Evolutionary conservation across 768 basidiomycete species (phyloP).

Genomic region (Leccinum truebloodii): DNA sequence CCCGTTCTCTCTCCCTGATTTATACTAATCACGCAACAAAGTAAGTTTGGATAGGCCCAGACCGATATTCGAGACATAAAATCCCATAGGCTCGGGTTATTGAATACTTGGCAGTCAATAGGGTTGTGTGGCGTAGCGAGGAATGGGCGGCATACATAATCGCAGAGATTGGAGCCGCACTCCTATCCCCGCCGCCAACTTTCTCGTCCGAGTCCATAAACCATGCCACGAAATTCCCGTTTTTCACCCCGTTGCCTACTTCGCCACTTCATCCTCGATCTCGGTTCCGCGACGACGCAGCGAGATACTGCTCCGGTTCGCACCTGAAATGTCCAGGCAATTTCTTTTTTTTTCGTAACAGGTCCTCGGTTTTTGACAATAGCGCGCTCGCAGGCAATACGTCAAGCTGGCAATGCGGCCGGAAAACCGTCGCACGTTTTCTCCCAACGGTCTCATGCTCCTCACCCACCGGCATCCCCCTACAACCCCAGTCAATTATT

Average conservation of each 20-base stretch:
- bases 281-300: neutral
- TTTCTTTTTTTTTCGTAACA: neutral
- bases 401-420: neutral
- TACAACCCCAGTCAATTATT: neutral
- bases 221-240: slow-evolving; percentile 1
- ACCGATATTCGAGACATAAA: too few species aligned
- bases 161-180: neutral
- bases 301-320: neutral
- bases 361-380: neutral
- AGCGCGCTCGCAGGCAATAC: neutral
- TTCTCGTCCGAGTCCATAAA: slow-evolving; percentile 1
- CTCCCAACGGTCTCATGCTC: neutral
- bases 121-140: slow-evolving; percentile 26
- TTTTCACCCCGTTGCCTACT: neutral
- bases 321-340: neutral
- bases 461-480: neutral
- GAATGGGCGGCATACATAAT: slow-evolving; percentile 6
- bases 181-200: neutral
- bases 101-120: neutral
- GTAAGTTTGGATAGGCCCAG: neutral
- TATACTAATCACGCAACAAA: neutral
- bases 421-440: neutral
- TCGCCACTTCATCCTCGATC: neutral
- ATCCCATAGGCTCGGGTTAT: too few species aligned
- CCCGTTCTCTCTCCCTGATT: neutral